Evolutionary conservation across 2,329 filamentous ascomycete species (phyloP), one percentile per base, ranked within the genome.

Genomic region (Alternaria atra): DNA sequence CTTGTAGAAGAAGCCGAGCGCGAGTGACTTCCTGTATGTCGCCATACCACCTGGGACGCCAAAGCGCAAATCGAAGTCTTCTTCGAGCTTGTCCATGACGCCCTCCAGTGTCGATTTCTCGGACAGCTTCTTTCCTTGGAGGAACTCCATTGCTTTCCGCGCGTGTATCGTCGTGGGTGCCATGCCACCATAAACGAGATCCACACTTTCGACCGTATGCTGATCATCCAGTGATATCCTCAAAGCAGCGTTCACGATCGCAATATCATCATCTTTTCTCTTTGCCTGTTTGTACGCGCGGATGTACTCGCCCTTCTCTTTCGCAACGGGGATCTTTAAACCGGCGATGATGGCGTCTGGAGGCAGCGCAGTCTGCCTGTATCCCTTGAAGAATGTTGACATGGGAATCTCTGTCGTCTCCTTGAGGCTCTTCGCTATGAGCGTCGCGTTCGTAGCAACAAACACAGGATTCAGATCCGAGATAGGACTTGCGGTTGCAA

Each of bases 31-130:
- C 29, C 95, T 86, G 75, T 98, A 99, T 1, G 93, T 97, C 0
- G 95, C 94, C 95, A 99, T 99, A 37, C 95, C 95, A 67, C 95
- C 95, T 0, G 94, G 95, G 0, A 99, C 95, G 54, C 93, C 90
- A 71, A 97, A 98, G 5, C 87, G 85, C 30, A 99, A 84, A 75
- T 96, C 88, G 73, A 99, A 99, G 73, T 98, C 95, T 52, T 87
- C 84, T 65, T 93, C 94, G n/a, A 99, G 83, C 0, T 92, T 91
- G 68, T 88, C 91, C 92, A 98, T 97, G 6, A 90, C 87, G 1
- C 92, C 94, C 78, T 99, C 94, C 0, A 98, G 84, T 0, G 94
- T 97, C 57, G 90, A 86, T 1, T 92, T 86, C 65, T 96, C 90
- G 0, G 91, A 90, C 68, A 96, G 90, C 51, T 86, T 89, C 80